Evolutionary conservation across 306 rosid genomes (phyloP).

Genomic region (Castanospermum australe): DNA sequence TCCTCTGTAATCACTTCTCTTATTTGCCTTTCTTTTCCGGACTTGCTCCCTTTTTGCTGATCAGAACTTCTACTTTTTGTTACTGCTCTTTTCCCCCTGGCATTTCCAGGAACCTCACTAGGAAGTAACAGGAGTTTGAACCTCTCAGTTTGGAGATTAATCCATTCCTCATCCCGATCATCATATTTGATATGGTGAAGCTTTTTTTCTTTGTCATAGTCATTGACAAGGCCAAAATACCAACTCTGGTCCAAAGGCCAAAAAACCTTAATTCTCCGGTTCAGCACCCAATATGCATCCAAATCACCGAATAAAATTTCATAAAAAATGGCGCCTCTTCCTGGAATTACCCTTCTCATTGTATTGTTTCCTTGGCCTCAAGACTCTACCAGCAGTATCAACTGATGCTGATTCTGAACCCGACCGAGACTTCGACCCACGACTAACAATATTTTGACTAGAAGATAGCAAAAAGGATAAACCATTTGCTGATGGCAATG

Average conservation of each 20-base stretch:
- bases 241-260: constrained; percentile 87
- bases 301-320: constrained; percentile 57
- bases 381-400: constrained; percentile 63
- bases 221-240: constrained; percentile 74
- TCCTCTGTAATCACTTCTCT: constrained; percentile 36
- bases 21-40: constrained; percentile 42
- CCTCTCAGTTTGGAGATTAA: constrained; percentile 69
- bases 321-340: constrained; percentile 79
- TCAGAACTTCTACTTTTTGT: constrained; percentile 28
- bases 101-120: constrained; percentile 68
- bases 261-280: constrained; percentile 66
- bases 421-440: constrained; percentile 40
- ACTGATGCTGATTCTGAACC: constrained; percentile 60
- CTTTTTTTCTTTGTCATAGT: constrained; percentile 60
- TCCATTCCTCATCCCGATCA: constrained; percentile 89
- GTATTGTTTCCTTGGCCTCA: constrained; percentile 73
- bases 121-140: constrained; percentile 81
- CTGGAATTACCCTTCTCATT: constrained; percentile 51
- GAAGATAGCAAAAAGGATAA: constrained; percentile 46
- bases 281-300: constrained; percentile 66
- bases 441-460: constrained; percentile 42
- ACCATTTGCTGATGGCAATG: constrained; percentile 44
- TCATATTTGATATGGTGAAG: constrained; percentile 81
- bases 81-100: constrained; percentile 30
- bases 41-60: constrained; percentile 38